Evolutionary conservation across 73 alveolate genomes (phyloP).

Genomic region (Effrenium voratum): DNA sequence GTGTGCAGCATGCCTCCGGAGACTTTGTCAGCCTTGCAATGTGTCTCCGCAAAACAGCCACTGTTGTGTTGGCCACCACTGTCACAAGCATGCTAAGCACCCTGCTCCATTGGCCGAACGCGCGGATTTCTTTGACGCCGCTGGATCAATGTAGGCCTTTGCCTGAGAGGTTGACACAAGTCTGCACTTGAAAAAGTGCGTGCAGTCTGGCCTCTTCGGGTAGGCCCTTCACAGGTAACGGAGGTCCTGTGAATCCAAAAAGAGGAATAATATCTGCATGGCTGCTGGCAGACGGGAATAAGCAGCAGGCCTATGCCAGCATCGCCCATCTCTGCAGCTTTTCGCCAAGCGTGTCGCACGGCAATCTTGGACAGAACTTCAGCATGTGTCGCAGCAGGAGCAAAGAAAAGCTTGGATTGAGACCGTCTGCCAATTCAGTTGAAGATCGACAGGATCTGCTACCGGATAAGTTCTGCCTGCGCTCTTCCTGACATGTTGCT

Average conservation of each 20-base stretch:
- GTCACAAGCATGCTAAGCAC: too few species aligned
- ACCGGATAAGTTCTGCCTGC: constrained; percentile 84
- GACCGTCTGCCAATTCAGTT: constrained; percentile 90
- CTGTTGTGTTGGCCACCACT: too few species aligned
- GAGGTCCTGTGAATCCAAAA: not conserved
- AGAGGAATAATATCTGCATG: not conserved
- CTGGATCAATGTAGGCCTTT: too few species aligned
- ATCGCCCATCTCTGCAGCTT: constrained; percentile 83
- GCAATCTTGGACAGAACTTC: constrained; percentile 30
- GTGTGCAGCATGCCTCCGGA: too few species aligned
- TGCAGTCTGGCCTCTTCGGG: constrained; percentile 73
- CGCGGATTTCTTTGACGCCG: too few species aligned
- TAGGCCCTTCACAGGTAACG: constrained; percentile 34
- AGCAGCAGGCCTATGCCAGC: constrained; percentile 46
- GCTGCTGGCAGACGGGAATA: not conserved
- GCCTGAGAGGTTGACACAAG: too few species aligned
- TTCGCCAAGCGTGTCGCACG: constrained; percentile 86
- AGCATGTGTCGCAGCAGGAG: not conserved
- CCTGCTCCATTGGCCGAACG: too few species aligned
- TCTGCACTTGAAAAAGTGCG: too few species aligned
- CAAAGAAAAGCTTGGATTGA: not conserved
- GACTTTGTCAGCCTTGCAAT: too few species aligned
- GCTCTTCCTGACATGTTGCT: constrained; percentile 7
- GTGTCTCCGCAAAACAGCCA: too few species aligned
- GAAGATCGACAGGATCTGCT: constrained; percentile 88